These are phyloP conservation scores for Aspergillus ochraceoroseus DNA, from an alignment of 2,329 filamentous ascomycete species.

Conservation along the genomic window DNA sequence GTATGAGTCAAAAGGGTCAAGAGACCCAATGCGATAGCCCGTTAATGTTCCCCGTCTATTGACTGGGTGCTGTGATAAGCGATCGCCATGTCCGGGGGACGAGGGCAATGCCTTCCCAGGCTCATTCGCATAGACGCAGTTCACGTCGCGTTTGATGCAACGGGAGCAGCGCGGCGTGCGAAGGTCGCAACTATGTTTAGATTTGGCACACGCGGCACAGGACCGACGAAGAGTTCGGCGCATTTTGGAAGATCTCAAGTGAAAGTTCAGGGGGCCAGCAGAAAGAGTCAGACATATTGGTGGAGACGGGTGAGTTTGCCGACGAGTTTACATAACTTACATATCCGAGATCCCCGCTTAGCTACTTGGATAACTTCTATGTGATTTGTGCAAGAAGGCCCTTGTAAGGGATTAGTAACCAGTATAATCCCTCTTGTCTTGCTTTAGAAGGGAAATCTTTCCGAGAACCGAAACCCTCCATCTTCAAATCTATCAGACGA, in stretches of 20 bases:
- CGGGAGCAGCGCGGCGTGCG: conserved; percentile 53
- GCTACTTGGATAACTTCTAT: no score
- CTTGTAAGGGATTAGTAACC: no score
- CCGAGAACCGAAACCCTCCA: no score
- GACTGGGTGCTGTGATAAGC: conserved; percentile 6
- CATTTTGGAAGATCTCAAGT: conserved; percentile 41
- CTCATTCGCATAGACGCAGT: conserved; percentile 53
- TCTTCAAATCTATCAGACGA: no score
- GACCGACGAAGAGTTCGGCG: conserved; percentile 55
- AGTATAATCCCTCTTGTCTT: no score
- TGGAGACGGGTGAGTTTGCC: not conserved
- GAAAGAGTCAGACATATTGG: not conserved
- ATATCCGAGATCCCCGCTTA: no score
- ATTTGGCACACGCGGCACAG: conserved; percentile 53
- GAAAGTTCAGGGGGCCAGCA: no score
- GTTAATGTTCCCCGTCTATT: conserved; percentile 16
- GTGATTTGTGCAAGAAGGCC: no score
- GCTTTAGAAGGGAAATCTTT: no score
- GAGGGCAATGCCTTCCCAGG: conserved; percentile 24
- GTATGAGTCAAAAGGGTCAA: conserved; percentile 57
- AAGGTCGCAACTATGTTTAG: conserved; percentile 55
- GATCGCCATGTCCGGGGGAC: conserved; percentile 4
- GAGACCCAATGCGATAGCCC: conserved; percentile 32
- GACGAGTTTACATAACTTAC: no score
- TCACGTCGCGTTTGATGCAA: conserved; percentile 47